Conservation (phyloP, 2,329 filamentous ascomycete genomes). For the Xylariaceae sp. region DNA sequence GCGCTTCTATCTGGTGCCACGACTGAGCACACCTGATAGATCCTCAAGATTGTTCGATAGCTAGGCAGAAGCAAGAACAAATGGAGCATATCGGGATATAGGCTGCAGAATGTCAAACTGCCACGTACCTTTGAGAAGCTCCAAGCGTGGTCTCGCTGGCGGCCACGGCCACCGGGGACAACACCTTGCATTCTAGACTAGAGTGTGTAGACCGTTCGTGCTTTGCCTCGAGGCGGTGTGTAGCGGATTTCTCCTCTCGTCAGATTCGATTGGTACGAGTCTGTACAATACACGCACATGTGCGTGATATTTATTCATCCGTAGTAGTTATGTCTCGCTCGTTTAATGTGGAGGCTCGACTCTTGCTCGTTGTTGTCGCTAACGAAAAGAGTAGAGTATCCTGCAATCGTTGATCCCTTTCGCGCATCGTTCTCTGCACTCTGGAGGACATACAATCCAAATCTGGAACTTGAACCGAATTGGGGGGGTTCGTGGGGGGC, state of each 20-base stretch:
- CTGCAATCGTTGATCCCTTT: too few species aligned
- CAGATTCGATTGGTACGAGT: neutral
- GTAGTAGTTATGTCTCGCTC: conserved; percentile 1
- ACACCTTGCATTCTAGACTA: conserved; percentile 33
- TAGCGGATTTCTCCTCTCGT: neutral
- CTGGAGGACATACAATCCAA: too few species aligned
- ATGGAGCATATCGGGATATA: conserved; percentile 1
- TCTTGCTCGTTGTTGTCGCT: too few species aligned
- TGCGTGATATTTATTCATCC: conserved; percentile 20
- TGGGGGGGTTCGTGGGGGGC: too few species aligned
- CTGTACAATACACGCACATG: neutral
- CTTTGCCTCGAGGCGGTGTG: conserved; percentile 17
- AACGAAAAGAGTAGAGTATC: too few species aligned
- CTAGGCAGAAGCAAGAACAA: neutral
- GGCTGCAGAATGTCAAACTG: conserved; percentile 1
- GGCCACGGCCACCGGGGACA: conserved; percentile 32
- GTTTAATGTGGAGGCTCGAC: too few species aligned
- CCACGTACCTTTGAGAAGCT: conserved; percentile 37
- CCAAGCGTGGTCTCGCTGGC: conserved; percentile 31
- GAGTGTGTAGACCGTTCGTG: neutral
- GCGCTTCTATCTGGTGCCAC: conserved; percentile 12
- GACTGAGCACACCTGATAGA: neutral
- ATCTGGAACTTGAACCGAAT: too few species aligned
- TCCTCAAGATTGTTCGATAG: conserved; percentile 2
- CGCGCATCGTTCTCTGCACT: too few species aligned